These are phyloP conservation scores for Avicennia marina DNA, from an alignment of 257 asterid species.

Conservation along the genomic window DNA sequence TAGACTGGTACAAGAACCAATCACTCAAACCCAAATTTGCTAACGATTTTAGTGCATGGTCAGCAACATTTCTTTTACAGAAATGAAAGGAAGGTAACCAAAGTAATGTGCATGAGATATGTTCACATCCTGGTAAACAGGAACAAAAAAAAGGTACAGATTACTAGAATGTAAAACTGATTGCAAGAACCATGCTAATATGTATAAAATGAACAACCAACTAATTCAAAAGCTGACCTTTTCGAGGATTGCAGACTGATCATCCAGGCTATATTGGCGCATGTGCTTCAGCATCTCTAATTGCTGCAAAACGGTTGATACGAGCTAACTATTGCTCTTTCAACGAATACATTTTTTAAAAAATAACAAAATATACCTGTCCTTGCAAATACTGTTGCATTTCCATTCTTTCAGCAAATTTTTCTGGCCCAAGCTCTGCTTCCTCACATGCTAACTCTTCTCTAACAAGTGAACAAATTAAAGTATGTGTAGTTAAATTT, in stretches of 20 bases:
- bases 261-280: conserved; percentile 65
- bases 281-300: conserved; percentile 82
- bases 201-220: background rate
- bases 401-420: conserved; percentile 51
- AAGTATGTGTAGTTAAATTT: conserved; percentile 1
- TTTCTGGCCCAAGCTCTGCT: conserved; percentile 84
- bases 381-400: conserved; percentile 55
- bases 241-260: conserved; percentile 79
- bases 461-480: conserved; percentile 41
- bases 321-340: background rate
- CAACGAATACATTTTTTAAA: background rate
- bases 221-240: conserved; percentile 37
- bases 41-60: background rate
- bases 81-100: background rate
- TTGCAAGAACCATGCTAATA: background rate
- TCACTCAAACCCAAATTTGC: background rate
- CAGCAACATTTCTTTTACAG: background rate
- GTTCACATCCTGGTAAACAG: background rate
- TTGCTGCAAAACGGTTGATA: conserved; percentile 43
- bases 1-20: too few species aligned
- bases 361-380: conserved; percentile 38
- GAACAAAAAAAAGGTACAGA: too few species aligned
- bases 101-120: background rate
- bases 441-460: conserved; percentile 94
- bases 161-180: conserved; percentile 2